Percentiles rank a stretch among this genome's conserved stretches.
Evolutionary conservation across 768 basidiomycete genomes (phyloP).

Genomic region (Phlegmacium glaucopus): DNA sequence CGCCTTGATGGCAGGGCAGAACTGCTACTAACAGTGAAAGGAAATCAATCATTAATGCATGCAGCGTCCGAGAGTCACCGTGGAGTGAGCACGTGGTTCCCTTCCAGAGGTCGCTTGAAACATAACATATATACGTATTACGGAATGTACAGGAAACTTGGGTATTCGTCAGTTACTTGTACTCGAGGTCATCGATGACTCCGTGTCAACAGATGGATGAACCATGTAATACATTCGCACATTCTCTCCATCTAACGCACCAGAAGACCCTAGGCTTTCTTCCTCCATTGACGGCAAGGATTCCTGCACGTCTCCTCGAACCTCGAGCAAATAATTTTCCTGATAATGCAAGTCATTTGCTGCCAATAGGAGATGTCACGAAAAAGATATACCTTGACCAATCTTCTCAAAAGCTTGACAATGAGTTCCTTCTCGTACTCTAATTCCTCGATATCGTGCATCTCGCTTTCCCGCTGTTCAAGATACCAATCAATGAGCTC

Average conservation of each 20-base stretch:
- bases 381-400: slow-evolving; percentile 72
- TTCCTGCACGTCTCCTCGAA: slow-evolving; percentile 81
- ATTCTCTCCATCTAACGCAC: slow-evolving; percentile 49
- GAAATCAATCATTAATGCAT: no score
- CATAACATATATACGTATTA: no score
- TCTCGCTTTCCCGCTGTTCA: slow-evolving; percentile 80
- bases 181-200: slow-evolving; percentile 45
- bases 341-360: slow-evolving; percentile 24
- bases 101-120: no score
- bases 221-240: slow-evolving; percentile 85
- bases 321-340: slow-evolving; percentile 85
- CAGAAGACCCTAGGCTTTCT: slow-evolving; percentile 50
- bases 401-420: slow-evolving; percentile 81
- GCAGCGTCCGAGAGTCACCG: no score
- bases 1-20: no score
- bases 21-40: no score
- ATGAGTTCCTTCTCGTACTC: slow-evolving; percentile 91
- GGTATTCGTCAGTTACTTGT: slow-evolving; percentile 8
- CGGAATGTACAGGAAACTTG: slow-evolving; percentile 9
- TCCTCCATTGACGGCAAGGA: slow-evolving; percentile 67
- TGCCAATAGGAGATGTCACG: not conserved
- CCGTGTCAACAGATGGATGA: slow-evolving; percentile 82
- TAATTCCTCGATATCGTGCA: slow-evolving; percentile 81
- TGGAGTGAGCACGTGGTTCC: no score
- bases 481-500: slow-evolving; percentile 97